These are phyloP conservation scores for Arxiozyma telluris DNA, from an alignment of 1,139 yeast species.

Conservation along the genomic window DNA sequence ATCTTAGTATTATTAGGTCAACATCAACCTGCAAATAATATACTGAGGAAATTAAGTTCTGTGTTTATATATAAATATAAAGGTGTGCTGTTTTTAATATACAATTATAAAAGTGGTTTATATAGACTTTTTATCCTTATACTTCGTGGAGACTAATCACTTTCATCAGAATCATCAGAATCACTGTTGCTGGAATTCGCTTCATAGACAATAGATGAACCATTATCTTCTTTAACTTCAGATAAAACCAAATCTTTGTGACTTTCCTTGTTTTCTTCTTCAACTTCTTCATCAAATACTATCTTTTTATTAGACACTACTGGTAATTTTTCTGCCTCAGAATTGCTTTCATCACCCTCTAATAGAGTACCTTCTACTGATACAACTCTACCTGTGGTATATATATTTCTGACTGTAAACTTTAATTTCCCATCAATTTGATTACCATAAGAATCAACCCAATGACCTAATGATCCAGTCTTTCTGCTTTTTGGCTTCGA, in stretches of 20 bases:
- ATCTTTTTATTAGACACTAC: conserved; percentile 37
- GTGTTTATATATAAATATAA: too few relatives aligned
- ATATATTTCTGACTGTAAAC: conserved; percentile 64
- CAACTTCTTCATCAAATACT: conserved; percentile 34
- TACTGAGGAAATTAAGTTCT: background rate
- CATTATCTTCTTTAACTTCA: conserved; percentile 27
- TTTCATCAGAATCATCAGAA: conserved; percentile 2
- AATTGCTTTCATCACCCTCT: conserved; percentile 13
- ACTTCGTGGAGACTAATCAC: background rate
- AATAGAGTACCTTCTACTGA: conserved; percentile 80
- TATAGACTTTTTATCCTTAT: background rate
- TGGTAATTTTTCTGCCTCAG: conserved; percentile 32
- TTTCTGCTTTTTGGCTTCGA: conserved; percentile 8
- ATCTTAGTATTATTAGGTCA: background rate
- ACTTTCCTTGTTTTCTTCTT: conserved; percentile 30
- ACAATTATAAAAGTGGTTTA: background rate
- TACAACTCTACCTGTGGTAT: conserved; percentile 71
- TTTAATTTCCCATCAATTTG: conserved; percentile 73
- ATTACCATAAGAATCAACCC: conserved; percentile 69
- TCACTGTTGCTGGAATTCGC: conserved; percentile 27
- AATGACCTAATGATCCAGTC: conserved; percentile 59
- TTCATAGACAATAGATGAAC: conserved; percentile 30
- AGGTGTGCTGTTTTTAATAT: background rate
- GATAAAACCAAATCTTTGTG: conserved; percentile 30
- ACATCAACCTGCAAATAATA: too few relatives aligned